Evolutionary conservation across 768 basidiomycete species (phyloP).

Genomic region (Pholiota microspora): DNA sequence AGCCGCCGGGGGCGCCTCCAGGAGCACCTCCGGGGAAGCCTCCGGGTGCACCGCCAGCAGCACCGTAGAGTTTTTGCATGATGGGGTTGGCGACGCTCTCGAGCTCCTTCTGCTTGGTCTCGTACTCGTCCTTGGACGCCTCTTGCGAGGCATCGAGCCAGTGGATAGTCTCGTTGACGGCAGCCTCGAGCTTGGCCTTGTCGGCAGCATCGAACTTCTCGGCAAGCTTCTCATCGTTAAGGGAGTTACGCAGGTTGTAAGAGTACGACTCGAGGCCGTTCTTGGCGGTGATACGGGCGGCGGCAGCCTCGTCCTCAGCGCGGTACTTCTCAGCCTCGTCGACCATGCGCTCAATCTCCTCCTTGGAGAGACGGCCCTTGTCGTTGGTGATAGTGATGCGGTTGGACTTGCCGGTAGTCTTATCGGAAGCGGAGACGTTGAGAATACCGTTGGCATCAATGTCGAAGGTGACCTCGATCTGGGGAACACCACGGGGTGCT

Average conservation of each 20-base stretch:
- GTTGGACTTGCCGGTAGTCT: slow-evolving; percentile 95
- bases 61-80: slow-evolving; percentile 75
- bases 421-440: slow-evolving; percentile 94
- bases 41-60: slow-evolving; percentile 57
- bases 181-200: slow-evolving; percentile 78
- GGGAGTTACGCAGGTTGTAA: slow-evolving; percentile 92
- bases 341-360: slow-evolving; percentile 99
- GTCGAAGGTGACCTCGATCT: slow-evolving; percentile 97
- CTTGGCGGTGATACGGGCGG: slow-evolving; percentile 81
- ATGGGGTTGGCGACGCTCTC: slow-evolving; percentile 77
- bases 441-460: slow-evolving; percentile 96
- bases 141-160: slow-evolving; percentile 90
- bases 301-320: slow-evolving; percentile 86
- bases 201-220: slow-evolving; percentile 85
- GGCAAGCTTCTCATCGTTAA: slow-evolving; percentile 82
- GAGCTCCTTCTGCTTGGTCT: slow-evolving; percentile 89
- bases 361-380: slow-evolving; percentile 95
- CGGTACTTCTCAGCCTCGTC: slow-evolving; percentile 92
- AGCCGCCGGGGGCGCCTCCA: slow-evolving; percentile 62
- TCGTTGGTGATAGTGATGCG: slow-evolving; percentile 95
- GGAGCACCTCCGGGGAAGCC: slow-evolving; percentile 51
- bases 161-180: slow-evolving; percentile 79
- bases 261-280: slow-evolving; percentile 93
- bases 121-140: slow-evolving; percentile 92
- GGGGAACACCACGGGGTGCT: slow-evolving; percentile 96